Conservation (phyloP, 2,329 filamentous ascomycete genomes). For the Akanthomyces muscarius region DNA sequence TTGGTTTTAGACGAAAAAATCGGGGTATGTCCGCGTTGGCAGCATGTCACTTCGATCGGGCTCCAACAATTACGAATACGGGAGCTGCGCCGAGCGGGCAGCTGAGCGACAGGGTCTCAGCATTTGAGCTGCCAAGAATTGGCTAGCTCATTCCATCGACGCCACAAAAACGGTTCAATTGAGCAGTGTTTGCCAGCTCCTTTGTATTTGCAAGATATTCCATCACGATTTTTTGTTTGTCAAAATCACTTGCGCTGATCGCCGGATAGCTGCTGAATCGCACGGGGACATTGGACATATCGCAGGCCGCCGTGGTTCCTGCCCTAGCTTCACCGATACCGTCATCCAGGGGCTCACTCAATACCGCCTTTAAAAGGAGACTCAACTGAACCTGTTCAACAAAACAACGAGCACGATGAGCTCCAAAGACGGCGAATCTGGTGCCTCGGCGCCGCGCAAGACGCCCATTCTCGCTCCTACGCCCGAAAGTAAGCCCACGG, state of each 20-base stretch:
- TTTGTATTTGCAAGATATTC: background rate
- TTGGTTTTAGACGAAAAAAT: too few relatives aligned
- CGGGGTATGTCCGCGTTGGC: too few relatives aligned
- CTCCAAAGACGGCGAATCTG: background rate
- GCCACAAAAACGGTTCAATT: background rate
- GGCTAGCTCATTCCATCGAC: constrained; percentile 1
- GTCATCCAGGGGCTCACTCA: background rate
- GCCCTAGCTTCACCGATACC: background rate
- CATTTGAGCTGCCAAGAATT: background rate
- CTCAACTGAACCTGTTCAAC: background rate
- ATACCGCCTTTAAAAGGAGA: background rate
- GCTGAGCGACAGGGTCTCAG: background rate
- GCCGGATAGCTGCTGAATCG: too few relatives aligned
- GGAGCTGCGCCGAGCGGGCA: background rate
- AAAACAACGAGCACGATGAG: background rate
- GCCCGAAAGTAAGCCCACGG: constrained; percentile 52
- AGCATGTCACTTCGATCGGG: background rate
- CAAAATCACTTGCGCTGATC: background rate
- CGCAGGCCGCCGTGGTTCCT: background rate
- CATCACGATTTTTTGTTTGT: background rate
- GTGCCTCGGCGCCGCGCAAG: constrained; percentile 29
- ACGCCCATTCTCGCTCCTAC: constrained; percentile 58
- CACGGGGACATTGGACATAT: too few relatives aligned
- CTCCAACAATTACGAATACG: background rate
- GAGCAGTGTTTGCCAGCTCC: background rate